Evolutionary conservation across 1,284 basidiomycete species (phyloP).

Genomic region (Pisolithus thermaeus): DNA sequence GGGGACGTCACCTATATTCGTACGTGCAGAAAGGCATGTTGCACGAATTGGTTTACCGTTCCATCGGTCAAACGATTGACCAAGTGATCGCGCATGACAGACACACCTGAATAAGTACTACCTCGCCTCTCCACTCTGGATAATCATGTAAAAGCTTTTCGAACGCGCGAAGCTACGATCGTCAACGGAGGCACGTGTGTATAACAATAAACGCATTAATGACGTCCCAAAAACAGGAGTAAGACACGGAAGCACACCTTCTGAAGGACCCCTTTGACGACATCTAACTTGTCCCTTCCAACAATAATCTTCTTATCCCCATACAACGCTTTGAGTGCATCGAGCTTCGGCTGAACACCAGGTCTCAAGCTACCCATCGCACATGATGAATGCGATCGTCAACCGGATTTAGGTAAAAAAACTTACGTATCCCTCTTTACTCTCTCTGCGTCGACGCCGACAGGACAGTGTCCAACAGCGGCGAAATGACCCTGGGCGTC

Average conservation of each 20-base stretch:
- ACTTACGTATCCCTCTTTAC: constrained; percentile 78
- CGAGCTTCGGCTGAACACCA: constrained; percentile 85
- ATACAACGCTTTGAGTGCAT: constrained; percentile 82
- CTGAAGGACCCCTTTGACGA: constrained; percentile 96
- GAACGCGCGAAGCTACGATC: constrained; percentile 79
- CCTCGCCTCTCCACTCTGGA: constrained; percentile 94
- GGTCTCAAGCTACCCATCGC: constrained; percentile 51
- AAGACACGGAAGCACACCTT: constrained; percentile 48
- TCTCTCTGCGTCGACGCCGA: constrained; percentile 94
- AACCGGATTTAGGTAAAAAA: neutral
- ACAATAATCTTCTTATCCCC: constrained; percentile 98
- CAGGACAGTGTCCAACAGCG: constrained; percentile 86
- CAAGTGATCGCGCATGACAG: too few species aligned
- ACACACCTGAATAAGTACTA: constrained; percentile 65
- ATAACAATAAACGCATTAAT: constrained; percentile 4
- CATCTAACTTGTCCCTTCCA: constrained; percentile 97
- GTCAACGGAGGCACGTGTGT: neutral
- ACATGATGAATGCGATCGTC: neutral
- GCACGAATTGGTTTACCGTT: too few species aligned
- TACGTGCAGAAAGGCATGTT: too few species aligned
- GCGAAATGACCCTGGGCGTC: constrained; percentile 88
- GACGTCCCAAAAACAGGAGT: neutral
- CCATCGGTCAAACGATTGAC: too few species aligned
- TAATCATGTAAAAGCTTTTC: constrained; percentile 91
- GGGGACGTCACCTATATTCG: constrained; percentile 93